Conservation (phyloP, 2,329 filamentous ascomycete species). For the Fusarium pininemorale region DNA sequence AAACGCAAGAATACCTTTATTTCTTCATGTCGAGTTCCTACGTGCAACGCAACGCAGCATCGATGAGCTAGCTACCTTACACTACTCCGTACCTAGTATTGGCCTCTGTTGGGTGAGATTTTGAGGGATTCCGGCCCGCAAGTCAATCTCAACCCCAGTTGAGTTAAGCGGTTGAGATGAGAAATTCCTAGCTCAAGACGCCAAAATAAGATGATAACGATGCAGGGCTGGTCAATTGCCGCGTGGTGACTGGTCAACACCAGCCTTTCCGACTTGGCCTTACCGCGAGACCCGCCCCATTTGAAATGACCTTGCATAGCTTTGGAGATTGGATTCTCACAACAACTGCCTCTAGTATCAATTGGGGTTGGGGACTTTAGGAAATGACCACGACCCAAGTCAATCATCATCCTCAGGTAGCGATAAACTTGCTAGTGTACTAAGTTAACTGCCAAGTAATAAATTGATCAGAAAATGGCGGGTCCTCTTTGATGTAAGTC, state of each 20-base stretch:
- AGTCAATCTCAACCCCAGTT: constrained; percentile 24
- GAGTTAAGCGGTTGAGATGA: constrained; percentile 3
- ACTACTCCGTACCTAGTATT: not conserved
- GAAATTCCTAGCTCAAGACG: constrained; percentile 20
- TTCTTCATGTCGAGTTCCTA: constrained; percentile 2
- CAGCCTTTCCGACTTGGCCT: constrained; percentile 14
- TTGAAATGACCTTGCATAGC: constrained; percentile 37
- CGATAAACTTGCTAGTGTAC: not conserved
- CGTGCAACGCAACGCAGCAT: not conserved
- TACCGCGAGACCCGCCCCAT: constrained; percentile 33
- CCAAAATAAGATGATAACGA: constrained; percentile 32
- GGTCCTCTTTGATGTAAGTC: not conserved
- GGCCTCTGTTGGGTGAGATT: constrained; percentile 8
- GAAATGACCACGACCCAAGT: constrained; percentile 32
- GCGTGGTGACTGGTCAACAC: constrained; percentile 29
- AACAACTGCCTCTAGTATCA: constrained; percentile 29
- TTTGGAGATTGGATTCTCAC: constrained; percentile 35
- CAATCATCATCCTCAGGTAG: constrained; percentile 8
- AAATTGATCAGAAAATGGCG: not conserved
- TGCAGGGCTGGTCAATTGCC: constrained; percentile 31
- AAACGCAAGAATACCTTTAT: not conserved
- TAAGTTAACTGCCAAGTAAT: not conserved
- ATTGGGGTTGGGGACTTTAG: constrained; percentile 9
- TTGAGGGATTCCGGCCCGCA: constrained; percentile 26
- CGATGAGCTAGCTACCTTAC: not conserved